Conservation (phyloP, 805 yeast species). For the Spathaspora passalidarum region DNA sequence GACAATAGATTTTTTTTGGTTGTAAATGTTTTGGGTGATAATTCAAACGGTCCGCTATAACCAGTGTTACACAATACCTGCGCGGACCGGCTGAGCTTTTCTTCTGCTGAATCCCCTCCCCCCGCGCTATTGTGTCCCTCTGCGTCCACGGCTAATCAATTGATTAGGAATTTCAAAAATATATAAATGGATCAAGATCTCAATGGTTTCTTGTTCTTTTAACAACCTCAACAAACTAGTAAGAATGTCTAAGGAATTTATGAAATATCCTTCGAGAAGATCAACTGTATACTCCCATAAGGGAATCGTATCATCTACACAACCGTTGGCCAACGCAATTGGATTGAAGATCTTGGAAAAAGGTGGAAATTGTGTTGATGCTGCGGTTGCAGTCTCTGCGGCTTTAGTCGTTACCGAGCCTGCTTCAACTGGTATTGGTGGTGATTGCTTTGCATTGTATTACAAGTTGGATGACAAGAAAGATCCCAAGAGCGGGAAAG, state of each 20-base stretch:
- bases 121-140: no score
- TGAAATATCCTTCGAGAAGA: conserved; percentile 53
- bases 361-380: conserved; percentile 76
- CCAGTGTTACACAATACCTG: no score
- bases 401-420: conserved; percentile 57
- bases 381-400: conserved; percentile 59
- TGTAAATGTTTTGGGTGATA: no score
- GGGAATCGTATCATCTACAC: conserved; percentile 74
- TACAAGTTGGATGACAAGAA: conserved; percentile 45
- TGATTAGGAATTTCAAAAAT: neutral
- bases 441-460: conserved; percentile 64
- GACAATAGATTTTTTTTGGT: neutral
- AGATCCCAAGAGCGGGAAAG: conserved; percentile 24
- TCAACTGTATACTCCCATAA: conserved; percentile 71
- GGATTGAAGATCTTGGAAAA: conserved; percentile 60
- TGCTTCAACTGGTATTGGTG: conserved; percentile 62
- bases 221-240: neutral
- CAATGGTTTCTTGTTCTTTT: neutral
- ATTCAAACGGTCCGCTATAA: no score
- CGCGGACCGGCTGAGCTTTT: no score
- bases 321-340: conserved; percentile 74
- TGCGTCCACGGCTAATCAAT: neutral
- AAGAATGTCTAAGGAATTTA: conserved; percentile 16
- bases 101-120: no score
- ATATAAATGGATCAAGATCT: neutral